Conservation (phyloP, 2,329 filamentous ascomycete species). For the Cercospora sesami region DNA sequence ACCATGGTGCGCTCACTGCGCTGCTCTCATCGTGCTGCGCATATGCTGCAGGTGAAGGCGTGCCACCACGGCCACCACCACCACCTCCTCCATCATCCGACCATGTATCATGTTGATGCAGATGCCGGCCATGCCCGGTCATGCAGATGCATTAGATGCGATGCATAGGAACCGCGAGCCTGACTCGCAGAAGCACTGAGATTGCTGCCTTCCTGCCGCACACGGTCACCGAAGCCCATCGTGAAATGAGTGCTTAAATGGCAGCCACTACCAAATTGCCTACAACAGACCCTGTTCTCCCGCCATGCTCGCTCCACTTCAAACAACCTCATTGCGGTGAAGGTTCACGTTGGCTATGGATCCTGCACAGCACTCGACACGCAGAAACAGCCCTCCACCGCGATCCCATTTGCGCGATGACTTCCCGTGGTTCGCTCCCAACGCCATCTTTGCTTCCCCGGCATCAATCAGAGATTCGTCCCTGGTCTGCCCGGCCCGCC, state of each 20-base stretch:
- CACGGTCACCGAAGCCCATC: background rate
- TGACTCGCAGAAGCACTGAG: background rate
- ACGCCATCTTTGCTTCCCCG: background rate
- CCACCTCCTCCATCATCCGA: background rate
- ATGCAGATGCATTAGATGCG: background rate
- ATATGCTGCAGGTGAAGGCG: background rate
- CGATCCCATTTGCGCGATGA: background rate
- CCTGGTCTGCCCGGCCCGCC: background rate
- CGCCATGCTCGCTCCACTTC: background rate
- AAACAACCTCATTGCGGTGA: background rate
- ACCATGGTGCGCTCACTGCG: background rate
- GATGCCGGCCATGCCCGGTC: background rate
- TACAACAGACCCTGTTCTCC: background rate
- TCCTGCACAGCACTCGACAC: background rate
- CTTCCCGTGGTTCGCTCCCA: background rate
- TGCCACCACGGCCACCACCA: background rate
- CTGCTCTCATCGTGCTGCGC: background rate
- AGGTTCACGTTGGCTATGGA: background rate
- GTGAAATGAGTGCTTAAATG: background rate
- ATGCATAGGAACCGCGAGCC: background rate
- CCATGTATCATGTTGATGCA: background rate
- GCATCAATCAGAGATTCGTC: background rate
- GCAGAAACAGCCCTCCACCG: background rate
- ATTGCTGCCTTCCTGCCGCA: background rate
- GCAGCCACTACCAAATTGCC: background rate